phyloP scores from a whole-genome alignment of 768 basidiomycete species.

The Rhodotorula taiwanensis region DNA sequence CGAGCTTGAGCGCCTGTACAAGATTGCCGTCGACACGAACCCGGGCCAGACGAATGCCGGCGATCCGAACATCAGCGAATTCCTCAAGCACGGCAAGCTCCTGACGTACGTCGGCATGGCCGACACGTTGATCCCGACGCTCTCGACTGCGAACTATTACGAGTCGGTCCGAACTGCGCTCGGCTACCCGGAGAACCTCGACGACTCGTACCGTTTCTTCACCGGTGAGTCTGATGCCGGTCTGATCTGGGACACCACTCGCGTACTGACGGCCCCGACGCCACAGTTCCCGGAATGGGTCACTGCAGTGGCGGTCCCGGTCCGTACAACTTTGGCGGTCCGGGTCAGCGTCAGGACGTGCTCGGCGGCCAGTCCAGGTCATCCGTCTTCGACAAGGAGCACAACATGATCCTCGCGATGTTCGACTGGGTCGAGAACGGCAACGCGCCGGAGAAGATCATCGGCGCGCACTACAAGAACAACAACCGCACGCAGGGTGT shows the following conservation, averaged over 20 bases:
- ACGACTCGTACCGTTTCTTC: constrained; percentile 21
- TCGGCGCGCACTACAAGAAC: constrained; percentile 20
- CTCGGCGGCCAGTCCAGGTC: constrained; percentile 8
- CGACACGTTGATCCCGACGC: constrained; percentile 31
- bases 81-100: constrained; percentile 29
- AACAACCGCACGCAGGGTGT: constrained; percentile 3
- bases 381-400: constrained; percentile 25
- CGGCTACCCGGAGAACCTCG: constrained; percentile 11
- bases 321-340: constrained; percentile 12
- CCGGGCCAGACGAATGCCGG: constrained; percentile 27
- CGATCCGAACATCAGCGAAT: constrained; percentile 19
- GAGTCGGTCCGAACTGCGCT: constrained; percentile 14
- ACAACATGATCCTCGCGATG: constrained; percentile 34
- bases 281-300: constrained; percentile 21
- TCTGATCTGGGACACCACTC: neutral
- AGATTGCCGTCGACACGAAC: constrained; percentile 23
- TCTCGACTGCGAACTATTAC: constrained; percentile 9
- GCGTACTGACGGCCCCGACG: no score
- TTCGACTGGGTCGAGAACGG: constrained; percentile 35
- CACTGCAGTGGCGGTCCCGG: constrained; percentile 18
- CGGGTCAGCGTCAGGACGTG: constrained; percentile 7
- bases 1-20: constrained; percentile 19
- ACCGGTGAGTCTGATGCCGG: neutral
- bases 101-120: constrained; percentile 27
- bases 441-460: constrained; percentile 20